phyloP scores from a whole-genome alignment of 164 flowering plant genomes.

The Nelumbo lutea region DNA sequence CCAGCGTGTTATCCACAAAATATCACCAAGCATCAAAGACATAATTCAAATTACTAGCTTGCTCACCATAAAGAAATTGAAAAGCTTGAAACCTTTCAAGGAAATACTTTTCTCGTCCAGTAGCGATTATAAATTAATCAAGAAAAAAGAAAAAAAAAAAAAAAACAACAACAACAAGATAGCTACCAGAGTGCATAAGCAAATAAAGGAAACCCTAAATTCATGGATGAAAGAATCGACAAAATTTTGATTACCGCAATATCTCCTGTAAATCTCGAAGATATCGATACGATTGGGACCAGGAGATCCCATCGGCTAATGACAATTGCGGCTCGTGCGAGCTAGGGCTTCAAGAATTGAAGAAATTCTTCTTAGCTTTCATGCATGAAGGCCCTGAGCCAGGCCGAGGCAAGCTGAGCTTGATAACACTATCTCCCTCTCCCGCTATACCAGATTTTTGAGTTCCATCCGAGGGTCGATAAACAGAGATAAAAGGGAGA shows the following conservation, averaged over 20 bases:
- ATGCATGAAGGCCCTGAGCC: not conserved
- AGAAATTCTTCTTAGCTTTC: not conserved
- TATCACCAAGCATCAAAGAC: not conserved
- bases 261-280: conserved; percentile 42
- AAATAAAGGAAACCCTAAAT: not conserved
- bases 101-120: not conserved
- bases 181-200: not conserved
- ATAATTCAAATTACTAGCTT: not conserved
- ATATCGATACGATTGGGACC: conserved; percentile 24
- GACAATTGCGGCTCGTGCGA: not conserved
- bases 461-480: too few species aligned
- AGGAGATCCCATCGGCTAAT: conserved; percentile 14
- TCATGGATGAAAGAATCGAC: too few species aligned
- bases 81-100: not conserved
- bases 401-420: too few species aligned
- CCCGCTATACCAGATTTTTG: too few species aligned
- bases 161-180: not conserved
- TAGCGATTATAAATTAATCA: not conserved
- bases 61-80: not conserved
- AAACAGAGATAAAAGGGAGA: too few species aligned
- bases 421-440: too few species aligned
- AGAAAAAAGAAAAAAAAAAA: not conserved
- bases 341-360: not conserved
- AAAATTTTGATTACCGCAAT: conserved; percentile 32
- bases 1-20: not conserved